Conservation (phyloP, 495 filamentous ascomycete species). For the Aspergillus indologenus region DNA sequence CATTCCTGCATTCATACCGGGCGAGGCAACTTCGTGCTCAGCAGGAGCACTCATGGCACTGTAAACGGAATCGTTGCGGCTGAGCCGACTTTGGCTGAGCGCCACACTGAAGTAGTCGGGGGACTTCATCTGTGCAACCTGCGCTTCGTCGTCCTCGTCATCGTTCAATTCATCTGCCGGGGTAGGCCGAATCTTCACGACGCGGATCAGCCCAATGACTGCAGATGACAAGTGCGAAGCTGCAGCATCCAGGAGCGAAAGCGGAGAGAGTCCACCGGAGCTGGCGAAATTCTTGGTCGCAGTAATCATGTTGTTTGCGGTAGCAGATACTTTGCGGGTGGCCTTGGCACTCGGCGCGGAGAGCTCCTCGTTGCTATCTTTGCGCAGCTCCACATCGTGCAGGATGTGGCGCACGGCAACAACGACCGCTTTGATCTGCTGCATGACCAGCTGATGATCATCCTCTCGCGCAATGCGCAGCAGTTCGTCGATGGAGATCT, state of each 20-base stretch:
- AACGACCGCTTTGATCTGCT: constrained; percentile 78
- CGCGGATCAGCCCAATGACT: constrained; percentile 77
- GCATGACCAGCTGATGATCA: constrained; percentile 68
- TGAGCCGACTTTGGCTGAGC: constrained; percentile 44
- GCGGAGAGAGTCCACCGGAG: constrained; percentile 80
- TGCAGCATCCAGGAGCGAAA: constrained; percentile 91
- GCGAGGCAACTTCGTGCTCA: constrained; percentile 32
- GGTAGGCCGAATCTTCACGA: constrained; percentile 79
- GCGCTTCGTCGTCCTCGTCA: constrained; percentile 57
- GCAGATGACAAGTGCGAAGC: constrained; percentile 87
- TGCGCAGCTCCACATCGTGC: constrained; percentile 66
- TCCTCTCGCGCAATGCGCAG: constrained; percentile 70
- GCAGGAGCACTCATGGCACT: constrained; percentile 51
- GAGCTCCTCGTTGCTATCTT: constrained; percentile 35
- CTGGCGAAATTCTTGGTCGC: constrained; percentile 85
- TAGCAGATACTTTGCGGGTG: constrained; percentile 76
- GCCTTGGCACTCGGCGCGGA: constrained; percentile 57
- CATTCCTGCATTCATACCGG: constrained; percentile 27
- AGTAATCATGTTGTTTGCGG: constrained; percentile 93
- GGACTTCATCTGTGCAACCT: constrained; percentile 41
- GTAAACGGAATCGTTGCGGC: constrained; percentile 51
- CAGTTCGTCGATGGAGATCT: constrained; percentile 90
- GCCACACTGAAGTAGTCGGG: constrained; percentile 49
- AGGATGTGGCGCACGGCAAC: constrained; percentile 75
- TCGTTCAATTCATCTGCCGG: constrained; percentile 71